phyloP scores from a whole-genome alignment of 169 alveolate genomes.

The Perkinsus chesapeaki region DNA sequence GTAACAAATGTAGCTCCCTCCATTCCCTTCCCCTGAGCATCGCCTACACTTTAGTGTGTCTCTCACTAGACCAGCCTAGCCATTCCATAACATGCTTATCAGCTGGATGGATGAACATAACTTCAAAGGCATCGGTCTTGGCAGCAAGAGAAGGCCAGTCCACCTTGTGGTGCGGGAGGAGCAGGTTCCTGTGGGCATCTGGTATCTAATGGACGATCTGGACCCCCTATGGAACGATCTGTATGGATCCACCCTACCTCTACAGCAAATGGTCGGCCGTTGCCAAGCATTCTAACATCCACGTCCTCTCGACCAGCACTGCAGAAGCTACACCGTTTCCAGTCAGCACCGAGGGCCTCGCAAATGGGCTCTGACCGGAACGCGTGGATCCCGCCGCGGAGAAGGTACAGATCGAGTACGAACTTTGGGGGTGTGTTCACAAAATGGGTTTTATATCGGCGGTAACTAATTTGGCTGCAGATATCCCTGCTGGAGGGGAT shows the following conservation, averaged over 20 bases:
- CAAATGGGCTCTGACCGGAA: conserved; percentile 18
- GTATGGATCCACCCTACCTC: conserved; percentile 54
- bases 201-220: neutral
- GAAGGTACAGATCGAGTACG: neutral
- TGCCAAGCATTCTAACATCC: conserved; percentile 79
- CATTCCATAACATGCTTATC: neutral
- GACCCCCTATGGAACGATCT: conserved; percentile 15
- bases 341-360: conserved; percentile 17
- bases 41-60: neutral
- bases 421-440: too few relatives aligned
- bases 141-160: neutral
- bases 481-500: too few relatives aligned
- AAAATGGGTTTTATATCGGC: too few relatives aligned
- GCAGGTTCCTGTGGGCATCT: conserved; percentile 13
- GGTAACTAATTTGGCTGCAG: too few relatives aligned
- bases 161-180: conserved; percentile 2
- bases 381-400: conserved; percentile 36
- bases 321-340: conserved; percentile 23
- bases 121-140: neutral
- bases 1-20: too few relatives aligned
- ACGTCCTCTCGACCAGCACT: conserved; percentile 71
- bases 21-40: neutral
- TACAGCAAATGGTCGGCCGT: conserved; percentile 74
- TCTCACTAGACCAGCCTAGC: neutral
- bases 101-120: neutral